Percentiles rank a stretch among this genome's conserved stretches.
Evolutionary conservation across 345 rosid genomes (phyloP).

Genomic region (Diplotaxis tenuifolia): DNA sequence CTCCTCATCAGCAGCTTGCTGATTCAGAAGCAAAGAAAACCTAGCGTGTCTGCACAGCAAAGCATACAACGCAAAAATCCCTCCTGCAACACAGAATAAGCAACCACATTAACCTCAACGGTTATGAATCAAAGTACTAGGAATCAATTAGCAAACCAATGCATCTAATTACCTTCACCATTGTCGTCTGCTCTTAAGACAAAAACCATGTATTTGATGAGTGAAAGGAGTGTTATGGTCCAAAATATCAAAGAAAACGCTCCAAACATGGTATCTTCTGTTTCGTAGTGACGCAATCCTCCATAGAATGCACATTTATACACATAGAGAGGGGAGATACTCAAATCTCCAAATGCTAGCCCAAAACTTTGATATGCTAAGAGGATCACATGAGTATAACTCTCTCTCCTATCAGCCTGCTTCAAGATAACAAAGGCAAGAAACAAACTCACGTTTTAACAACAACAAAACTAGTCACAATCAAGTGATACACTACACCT

Average conservation of each 20-base stretch:
- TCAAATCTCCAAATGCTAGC: constrained; percentile 66
- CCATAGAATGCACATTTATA: constrained; percentile 80
- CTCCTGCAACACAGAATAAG: constrained; percentile 54
- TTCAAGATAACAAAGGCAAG: background rate
- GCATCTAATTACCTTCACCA: constrained; percentile 64
- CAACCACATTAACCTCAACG: background rate
- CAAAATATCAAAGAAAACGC: constrained; percentile 84
- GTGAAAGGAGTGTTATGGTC: constrained; percentile 73
- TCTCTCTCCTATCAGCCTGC: constrained; percentile 60
- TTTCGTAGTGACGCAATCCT: constrained; percentile 47
- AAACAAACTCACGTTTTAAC: background rate
- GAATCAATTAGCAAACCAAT: background rate
- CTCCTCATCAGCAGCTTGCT: constrained; percentile 93
- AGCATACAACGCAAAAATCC: constrained; percentile 78
- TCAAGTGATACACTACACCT: background rate
- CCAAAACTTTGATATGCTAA: constrained; percentile 92
- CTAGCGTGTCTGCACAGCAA: constrained; percentile 80
- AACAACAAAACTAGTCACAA: background rate
- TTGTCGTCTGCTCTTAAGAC: constrained; percentile 70
- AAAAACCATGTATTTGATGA: constrained; percentile 67
- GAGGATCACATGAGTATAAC: constrained; percentile 49
- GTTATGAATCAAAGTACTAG: background rate
- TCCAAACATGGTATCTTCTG: constrained; percentile 74
- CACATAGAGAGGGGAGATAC: constrained; percentile 85
- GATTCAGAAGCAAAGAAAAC: constrained; percentile 80